Percentiles rank a stretch among this genome's conserved stretches.
Conservation (phyloP, 768 basidiomycete genomes). For the Mycena pura region DNA sequence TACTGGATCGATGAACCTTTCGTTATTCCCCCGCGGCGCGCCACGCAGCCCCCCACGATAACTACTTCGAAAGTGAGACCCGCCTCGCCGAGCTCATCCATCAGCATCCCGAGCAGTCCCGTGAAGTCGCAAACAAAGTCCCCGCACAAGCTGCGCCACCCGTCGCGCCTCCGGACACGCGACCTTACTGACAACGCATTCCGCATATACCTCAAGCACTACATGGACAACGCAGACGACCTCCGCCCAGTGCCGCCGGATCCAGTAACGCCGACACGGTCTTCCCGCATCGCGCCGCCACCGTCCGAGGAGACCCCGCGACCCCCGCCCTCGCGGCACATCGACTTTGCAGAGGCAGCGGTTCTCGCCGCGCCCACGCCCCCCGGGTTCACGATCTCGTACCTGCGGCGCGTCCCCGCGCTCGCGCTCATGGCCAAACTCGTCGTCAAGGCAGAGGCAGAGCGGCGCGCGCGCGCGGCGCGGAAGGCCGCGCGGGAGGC, state of each 20-base stretch:
- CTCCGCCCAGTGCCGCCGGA: constrained; percentile 15
- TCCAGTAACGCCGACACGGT: constrained; percentile 48
- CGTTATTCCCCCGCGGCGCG: constrained; percentile 43
- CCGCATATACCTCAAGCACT: constrained; percentile 79
- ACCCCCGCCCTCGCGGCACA: constrained; percentile 37
- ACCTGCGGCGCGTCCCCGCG: constrained; percentile 80
- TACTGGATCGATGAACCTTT: constrained; percentile 62
- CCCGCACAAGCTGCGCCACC: constrained; percentile 69
- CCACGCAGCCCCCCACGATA: not conserved
- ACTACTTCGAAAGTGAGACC: not conserved
- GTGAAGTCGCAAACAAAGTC: not conserved
- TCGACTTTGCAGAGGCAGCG: constrained; percentile 12
- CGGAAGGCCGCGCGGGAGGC: constrained; percentile 48
- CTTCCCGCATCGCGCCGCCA: constrained; percentile 16
- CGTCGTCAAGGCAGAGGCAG: constrained; percentile 67
- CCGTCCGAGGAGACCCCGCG: constrained; percentile 34
- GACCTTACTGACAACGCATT: constrained; percentile 78
- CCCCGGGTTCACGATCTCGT: constrained; percentile 72
- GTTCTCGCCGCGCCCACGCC: too few species aligned
- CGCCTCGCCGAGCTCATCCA: not conserved
- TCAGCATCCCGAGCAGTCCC: constrained; percentile 13
- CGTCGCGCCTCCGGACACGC: constrained; percentile 66
- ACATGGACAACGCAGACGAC: constrained; percentile 65
- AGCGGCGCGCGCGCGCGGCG: constrained; percentile 58
- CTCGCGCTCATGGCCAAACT: constrained; percentile 67